Conservation (phyloP, 257 asterid species). For the Mitragyna speciosa region DNA sequence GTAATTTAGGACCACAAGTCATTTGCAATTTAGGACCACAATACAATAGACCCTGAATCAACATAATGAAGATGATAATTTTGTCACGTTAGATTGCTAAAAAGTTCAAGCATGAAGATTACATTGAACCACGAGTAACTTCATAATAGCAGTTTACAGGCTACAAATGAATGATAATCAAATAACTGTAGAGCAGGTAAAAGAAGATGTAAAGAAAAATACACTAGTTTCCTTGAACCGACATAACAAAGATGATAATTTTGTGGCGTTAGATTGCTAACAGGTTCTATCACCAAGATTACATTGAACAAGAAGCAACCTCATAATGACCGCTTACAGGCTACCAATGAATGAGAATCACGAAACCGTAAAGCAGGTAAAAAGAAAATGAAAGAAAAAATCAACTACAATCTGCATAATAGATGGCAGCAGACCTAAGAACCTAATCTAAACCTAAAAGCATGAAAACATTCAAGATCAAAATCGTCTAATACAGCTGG, state of each 20-base stretch:
- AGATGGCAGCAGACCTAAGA: slow-evolving; percentile 1
- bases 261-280: not conserved
- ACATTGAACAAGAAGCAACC: not conserved
- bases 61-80: not conserved
- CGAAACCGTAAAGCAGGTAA: not conserved
- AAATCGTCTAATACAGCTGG: not conserved
- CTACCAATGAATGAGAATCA: not conserved
- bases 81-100: not conserved
- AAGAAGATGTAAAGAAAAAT: too few relatives aligned
- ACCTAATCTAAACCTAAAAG: not conserved
- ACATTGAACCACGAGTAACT: not conserved
- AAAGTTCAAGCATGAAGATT: not conserved
- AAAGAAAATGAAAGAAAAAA: too few relatives aligned
- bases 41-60: not conserved
- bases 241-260: not conserved
- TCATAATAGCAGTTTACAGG: not conserved
- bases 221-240: not conserved
- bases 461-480: not conserved
- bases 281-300: not conserved
- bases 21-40: too few relatives aligned
- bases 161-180: not conserved
- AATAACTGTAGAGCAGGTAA: not conserved
- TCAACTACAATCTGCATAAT: not conserved
- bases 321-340: not conserved
- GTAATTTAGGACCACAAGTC: too few relatives aligned